phyloP scores from a whole-genome alignment of 768 basidiomycete species.

The Leccinum sublutescens region DNA sequence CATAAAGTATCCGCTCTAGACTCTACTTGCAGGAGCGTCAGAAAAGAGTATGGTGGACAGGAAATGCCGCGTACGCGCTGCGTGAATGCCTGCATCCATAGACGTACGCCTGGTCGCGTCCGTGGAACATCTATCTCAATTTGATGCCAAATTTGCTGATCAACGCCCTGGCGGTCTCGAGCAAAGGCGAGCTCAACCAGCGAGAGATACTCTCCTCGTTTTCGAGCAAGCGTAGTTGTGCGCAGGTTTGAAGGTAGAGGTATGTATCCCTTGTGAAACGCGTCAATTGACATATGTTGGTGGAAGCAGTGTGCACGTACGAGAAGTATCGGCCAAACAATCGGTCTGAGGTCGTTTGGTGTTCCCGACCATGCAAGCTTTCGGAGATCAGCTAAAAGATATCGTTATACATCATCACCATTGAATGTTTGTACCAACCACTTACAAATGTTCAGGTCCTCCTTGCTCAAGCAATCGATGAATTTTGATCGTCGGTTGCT shows the following conservation, averaged over 20 bases:
- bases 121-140: constrained; percentile 98
- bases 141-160: constrained; percentile 99
- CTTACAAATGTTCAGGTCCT: constrained; percentile 82
- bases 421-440: constrained; percentile 8
- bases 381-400: constrained; percentile 65
- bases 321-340: constrained; percentile 92
- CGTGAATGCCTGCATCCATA: constrained; percentile 91
- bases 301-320: constrained; percentile 45
- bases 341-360: constrained; percentile 79
- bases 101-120: constrained; percentile 83
- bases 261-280: constrained; percentile 75
- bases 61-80: constrained; percentile 64
- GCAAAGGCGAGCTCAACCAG: constrained; percentile 90
- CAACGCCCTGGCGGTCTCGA: constrained; percentile 78
- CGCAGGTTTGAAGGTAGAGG: constrained; percentile 81
- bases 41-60: constrained; percentile 2
- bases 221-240: constrained; percentile 73
- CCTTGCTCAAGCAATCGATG: constrained; percentile 68
- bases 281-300: constrained; percentile 5
- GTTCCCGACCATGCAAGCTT: constrained; percentile 96
- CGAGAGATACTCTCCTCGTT: constrained; percentile 88
- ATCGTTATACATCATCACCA: constrained; percentile 6
- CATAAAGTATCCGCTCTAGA: constrained; percentile 92
- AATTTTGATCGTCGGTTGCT: constrained; percentile 81
- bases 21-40: constrained; percentile 50